Conservation (phyloP, 371 early-diverging fungal species). For the Syncephalastrum monosporum region DNA sequence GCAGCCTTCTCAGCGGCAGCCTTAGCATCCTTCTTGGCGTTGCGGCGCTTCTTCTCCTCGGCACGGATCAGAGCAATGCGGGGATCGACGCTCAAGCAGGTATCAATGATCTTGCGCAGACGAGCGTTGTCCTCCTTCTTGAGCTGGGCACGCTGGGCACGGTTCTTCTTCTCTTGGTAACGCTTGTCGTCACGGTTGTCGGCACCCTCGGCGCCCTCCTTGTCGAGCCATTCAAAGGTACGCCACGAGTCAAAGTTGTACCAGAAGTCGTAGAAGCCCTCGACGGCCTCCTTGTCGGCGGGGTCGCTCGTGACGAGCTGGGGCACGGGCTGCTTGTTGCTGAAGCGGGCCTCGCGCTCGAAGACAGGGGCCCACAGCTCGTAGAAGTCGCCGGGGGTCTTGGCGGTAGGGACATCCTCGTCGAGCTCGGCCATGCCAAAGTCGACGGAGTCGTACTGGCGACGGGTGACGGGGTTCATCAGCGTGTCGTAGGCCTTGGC, state of each 20-base stretch:
- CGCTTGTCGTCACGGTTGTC: constrained; percentile 97
- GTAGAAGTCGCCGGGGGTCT: constrained; percentile 87
- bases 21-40: constrained; percentile 87
- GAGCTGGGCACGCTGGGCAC: constrained; percentile 83
- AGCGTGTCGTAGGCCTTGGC: constrained; percentile 97
- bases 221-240: constrained; percentile 96
- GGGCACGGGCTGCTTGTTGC: constrained; percentile 79
- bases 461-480: constrained; percentile 88
- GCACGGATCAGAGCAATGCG: constrained; percentile 90
- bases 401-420: constrained; percentile 64
- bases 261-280: constrained; percentile 97
- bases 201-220: constrained; percentile 90
- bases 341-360: constrained; percentile 91
- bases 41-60: constrained; percentile 85
- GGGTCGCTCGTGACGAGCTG: constrained; percentile 84
- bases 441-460: constrained; percentile 97
- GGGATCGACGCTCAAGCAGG: constrained; percentile 83
- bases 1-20: constrained; percentile 74
- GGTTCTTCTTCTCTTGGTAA: constrained; percentile 93
- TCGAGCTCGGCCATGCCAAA: constrained; percentile 61
- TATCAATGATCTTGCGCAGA: constrained; percentile 83
- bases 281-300: constrained; percentile 80
- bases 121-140: constrained; percentile 98
- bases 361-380: constrained; percentile 86
- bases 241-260: constrained; percentile 97